These are phyloP conservation scores for Bothriochloa decipiens DNA, from an alignment of 176 grass and related monocot species.

Conservation along the genomic window DNA sequence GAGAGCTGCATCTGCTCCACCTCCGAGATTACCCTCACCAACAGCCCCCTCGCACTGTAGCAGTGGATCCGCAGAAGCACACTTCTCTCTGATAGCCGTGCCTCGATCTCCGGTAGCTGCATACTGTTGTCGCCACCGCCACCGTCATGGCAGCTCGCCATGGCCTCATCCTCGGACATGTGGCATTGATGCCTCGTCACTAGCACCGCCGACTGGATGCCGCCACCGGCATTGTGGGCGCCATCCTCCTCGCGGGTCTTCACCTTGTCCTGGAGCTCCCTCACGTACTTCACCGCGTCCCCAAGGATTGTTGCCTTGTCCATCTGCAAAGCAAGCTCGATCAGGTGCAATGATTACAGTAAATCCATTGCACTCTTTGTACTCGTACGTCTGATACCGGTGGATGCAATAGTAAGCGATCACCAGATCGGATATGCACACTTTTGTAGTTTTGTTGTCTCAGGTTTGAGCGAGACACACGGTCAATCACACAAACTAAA, in stretches of 20 bases:
- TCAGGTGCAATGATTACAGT: background rate
- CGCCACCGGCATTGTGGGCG: background rate
- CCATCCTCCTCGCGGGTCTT: slow-evolving; percentile 55
- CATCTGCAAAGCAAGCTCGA: slow-evolving; percentile 40
- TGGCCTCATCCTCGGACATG: background rate
- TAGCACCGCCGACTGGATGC: slow-evolving; percentile 49
- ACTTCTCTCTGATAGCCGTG: slow-evolving; percentile 51
- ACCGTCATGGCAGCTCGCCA: background rate
- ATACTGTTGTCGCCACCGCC: too few species aligned
- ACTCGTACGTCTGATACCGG: too few species aligned
- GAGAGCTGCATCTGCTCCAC: slow-evolving; percentile 62
- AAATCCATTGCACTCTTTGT: background rate
- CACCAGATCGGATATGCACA: too few species aligned
- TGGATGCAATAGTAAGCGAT: background rate
- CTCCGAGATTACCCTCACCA: slow-evolving; percentile 71
- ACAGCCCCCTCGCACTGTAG: slow-evolving; percentile 45
- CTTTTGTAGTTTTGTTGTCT: too few species aligned
- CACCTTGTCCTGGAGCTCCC: slow-evolving; percentile 70
- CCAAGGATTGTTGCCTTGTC: slow-evolving; percentile 87
- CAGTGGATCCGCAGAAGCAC: slow-evolving; percentile 79
- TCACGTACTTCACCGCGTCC: slow-evolving; percentile 74
- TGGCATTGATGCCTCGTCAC: slow-evolving; percentile 46
- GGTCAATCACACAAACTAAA: background rate
- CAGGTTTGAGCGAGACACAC: too few species aligned
- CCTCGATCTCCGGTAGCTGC: slow-evolving; percentile 72